Evolutionary conservation across 148 eudicot species (phyloP), one percentile per base, ranked within the genome.

Genomic region (Vaccinium myrtillus): DNA sequence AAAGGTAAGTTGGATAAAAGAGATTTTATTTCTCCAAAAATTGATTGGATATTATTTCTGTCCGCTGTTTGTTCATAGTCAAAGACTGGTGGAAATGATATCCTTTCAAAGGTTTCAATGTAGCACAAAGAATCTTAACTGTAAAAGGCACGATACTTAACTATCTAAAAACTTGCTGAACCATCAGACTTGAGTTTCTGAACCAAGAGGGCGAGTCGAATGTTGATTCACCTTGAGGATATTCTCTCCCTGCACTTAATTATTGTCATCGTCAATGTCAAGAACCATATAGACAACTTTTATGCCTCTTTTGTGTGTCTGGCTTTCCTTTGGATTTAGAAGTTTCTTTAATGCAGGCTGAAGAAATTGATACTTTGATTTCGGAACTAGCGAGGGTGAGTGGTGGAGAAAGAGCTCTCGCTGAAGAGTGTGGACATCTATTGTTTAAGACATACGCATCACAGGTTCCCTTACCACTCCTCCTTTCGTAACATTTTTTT

Each of bases 341-440:
- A 55, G 77, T 12, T 51, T 30, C 43, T 55, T 78, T 63, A 74
- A 54, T 90, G 88, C 95, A 95, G 98, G 94, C 95, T 30, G 95
- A 91, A 88, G 89, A 91, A 90, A 82, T 91, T 87, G 93, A 91
- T 46, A 67, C 70, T 43, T 86, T 88, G 82, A 80, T 87, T 75
- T 90, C 93, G 59, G 90, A 92, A 81, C 82, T 95, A 84, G 95
- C 94, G 14, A 91, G 90, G 75, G 89, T 89, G 75, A 86, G 81
- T 81, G 83, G 91, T 70, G 91, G 91, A 83, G 95, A 94, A 87
- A 88, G 87, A 79, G 87, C 89, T 54, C 85, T 89, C 46, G 82
- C 91, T 83, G 93, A 91, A 78, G 95, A 95, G 79, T 93, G 93
- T 82, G 92, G 95, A 50, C 90, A 91, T 87, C 78, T 93, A 21